Percentiles rank a stretch among this genome's conserved stretches.
These are phyloP conservation scores for Fragilaria radians DNA, from an alignment of 108 stramenopile genomes.

Conservation along the genomic window DNA sequence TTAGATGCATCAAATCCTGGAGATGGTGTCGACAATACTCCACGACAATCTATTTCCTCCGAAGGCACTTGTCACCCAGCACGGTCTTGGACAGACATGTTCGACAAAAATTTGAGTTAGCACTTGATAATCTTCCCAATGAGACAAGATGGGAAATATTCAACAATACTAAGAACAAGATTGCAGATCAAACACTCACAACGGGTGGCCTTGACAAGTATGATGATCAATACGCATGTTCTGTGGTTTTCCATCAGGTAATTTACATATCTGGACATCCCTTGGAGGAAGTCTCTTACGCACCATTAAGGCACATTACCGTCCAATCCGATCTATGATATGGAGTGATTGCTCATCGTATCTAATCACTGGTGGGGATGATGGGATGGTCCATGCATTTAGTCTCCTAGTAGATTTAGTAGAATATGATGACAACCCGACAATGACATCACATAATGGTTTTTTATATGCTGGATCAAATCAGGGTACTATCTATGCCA, in stretches of 20 bases:
- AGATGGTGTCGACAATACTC: too few relatives aligned
- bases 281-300: constrained; percentile 48
- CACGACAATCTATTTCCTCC: too few relatives aligned
- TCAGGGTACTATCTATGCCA: constrained; percentile 59
- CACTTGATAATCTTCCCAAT: too few relatives aligned
- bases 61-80: too few relatives aligned
- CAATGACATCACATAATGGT: constrained; percentile 19
- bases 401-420: constrained; percentile 57
- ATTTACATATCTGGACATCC: constrained; percentile 52
- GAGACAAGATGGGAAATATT: too few relatives aligned
- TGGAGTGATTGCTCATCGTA: constrained; percentile 61
- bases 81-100: too few relatives aligned
- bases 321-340: constrained; percentile 42
- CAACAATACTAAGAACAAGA: too few relatives aligned
- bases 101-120: too few relatives aligned
- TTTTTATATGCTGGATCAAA: constrained; percentile 56
- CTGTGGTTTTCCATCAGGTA: constrained; percentile 54
- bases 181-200: too few relatives aligned
- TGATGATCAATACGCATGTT: too few relatives aligned
- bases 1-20: too few relatives aligned
- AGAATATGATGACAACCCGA: constrained; percentile 8
- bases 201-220: too few relatives aligned
- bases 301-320: constrained; percentile 70
- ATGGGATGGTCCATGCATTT: constrained; percentile 78
- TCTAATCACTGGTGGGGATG: constrained; percentile 72